These are phyloP conservation scores for Oxyria digyna DNA, from an alignment of 148 eudicot species.

Conservation along the genomic window DNA sequence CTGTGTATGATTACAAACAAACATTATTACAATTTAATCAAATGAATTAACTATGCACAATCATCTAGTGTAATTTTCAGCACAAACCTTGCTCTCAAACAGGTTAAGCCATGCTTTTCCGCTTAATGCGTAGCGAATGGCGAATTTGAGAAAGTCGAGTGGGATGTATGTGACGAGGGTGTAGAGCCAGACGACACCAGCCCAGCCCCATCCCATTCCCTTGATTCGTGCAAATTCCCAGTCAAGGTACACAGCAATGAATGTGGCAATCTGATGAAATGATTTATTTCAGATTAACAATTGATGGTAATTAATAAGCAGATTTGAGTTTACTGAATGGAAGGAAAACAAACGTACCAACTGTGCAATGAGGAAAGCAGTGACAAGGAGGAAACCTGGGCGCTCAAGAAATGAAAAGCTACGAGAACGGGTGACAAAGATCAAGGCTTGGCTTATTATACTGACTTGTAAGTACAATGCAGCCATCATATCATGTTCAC, in stretches of 20 bases:
- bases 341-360: background rate
- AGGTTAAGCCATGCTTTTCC: slow-evolving; percentile 92
- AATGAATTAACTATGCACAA: background rate
- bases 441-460: slow-evolving; percentile 86
- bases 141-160: slow-evolving; percentile 66
- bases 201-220: slow-evolving; percentile 99
- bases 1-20: slow-evolving; percentile 32
- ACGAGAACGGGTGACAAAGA: slow-evolving; percentile 89
- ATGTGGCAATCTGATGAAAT: slow-evolving; percentile 54
- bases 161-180: slow-evolving; percentile 76
- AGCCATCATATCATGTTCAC: slow-evolving; percentile 59
- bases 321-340: background rate
- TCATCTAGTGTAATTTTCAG: background rate
- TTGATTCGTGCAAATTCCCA: slow-evolving; percentile 80
- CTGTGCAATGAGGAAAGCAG: slow-evolving; percentile 66
- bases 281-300: background rate
- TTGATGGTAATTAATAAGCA: background rate
- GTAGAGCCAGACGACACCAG: slow-evolving; percentile 88
- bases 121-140: slow-evolving; percentile 73
- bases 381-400: slow-evolving; percentile 55
- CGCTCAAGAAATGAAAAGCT: slow-evolving; percentile 86
- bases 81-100: slow-evolving; percentile 72
- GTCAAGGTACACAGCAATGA: slow-evolving; percentile 87
- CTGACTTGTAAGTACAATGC: slow-evolving; percentile 94
- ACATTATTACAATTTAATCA: background rate